These are phyloP conservation scores for Phyllosticta ampelicida DNA, from an alignment of 2,329 filamentous ascomycete species.

Conservation along the genomic window DNA sequence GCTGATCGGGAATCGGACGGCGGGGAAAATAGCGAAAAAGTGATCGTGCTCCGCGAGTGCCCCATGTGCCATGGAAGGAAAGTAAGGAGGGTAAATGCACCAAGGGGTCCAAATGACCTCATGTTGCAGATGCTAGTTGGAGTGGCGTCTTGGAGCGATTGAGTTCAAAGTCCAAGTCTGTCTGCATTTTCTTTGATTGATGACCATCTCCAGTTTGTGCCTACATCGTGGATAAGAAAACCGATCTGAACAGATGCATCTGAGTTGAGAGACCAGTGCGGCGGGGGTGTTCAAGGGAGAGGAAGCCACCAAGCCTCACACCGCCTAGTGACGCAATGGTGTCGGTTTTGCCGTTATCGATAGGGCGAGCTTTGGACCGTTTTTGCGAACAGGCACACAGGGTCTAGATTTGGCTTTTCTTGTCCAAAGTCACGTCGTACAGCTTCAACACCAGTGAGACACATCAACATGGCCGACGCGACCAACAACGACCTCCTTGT, in stretches of 20 bases:
- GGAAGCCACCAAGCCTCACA: background rate
- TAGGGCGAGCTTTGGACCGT: background rate
- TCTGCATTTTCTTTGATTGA: too few species aligned
- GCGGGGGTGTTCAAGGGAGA: background rate
- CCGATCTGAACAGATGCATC: too few species aligned
- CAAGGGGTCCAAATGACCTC: too few species aligned
- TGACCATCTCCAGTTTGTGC: too few species aligned
- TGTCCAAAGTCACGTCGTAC: background rate
- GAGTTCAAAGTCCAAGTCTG: too few species aligned
- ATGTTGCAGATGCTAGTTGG: too few species aligned
- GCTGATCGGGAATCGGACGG: background rate
- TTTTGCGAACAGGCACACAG: background rate
- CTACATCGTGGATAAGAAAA: too few species aligned
- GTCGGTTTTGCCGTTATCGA: background rate
- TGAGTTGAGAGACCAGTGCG: background rate
- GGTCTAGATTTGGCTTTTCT: background rate
- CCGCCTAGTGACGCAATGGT: background rate
- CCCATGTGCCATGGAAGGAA: background rate
- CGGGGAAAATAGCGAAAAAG: background rate
- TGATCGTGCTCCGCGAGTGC: background rate
- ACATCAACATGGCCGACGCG: constrained; percentile 4
- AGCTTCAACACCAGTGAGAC: background rate
- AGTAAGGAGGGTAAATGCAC: background rate
- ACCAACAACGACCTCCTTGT: constrained; percentile 41
- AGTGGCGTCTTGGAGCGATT: too few species aligned